A percentile compares a stretch with the other conserved stretches of the same genome.
phyloP scores from a whole-genome alignment of 495 filamentous ascomycete species.

The Hypoxylon crocopeplum region DNA sequence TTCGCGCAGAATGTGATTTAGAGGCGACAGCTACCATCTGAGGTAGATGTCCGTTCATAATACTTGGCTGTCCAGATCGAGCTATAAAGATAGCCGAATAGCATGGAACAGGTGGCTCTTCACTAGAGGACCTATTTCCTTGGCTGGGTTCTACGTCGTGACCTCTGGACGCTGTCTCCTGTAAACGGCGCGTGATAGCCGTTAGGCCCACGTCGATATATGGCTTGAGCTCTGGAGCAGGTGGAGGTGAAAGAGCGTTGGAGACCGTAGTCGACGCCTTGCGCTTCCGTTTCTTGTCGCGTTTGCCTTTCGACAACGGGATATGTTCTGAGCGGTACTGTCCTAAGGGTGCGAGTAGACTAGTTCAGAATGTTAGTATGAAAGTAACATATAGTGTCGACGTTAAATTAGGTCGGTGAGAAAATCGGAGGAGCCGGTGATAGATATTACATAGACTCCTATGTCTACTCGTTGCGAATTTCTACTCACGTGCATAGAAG shows the following conservation, averaged over 20 bases:
- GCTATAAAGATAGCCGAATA: slow-evolving; percentile 62
- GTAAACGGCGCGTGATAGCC: slow-evolving; percentile 61
- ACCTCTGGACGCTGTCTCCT: slow-evolving; percentile 44
- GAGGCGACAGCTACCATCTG: slow-evolving; percentile 61
- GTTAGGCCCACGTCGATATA: slow-evolving; percentile 66
- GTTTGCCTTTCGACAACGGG: slow-evolving; percentile 60
- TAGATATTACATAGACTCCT: background rate
- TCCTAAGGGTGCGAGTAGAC: slow-evolving; percentile 64
- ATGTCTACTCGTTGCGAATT: background rate
- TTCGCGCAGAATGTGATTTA: slow-evolving; percentile 41
- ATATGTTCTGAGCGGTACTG: slow-evolving; percentile 56
- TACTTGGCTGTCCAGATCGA: slow-evolving; percentile 55
- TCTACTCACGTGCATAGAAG: slow-evolving; percentile 60
- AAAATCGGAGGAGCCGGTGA: background rate
- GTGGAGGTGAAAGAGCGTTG: slow-evolving; percentile 28
- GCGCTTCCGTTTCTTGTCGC: slow-evolving; percentile 53
- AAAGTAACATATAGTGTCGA: background rate
- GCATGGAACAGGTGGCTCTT: slow-evolving; percentile 15
- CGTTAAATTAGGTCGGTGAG: background rate
- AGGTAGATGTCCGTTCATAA: slow-evolving; percentile 66
- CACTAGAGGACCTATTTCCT: background rate
- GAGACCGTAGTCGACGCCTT: slow-evolving; percentile 36
- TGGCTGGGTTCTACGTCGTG: background rate
- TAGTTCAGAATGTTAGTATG: slow-evolving; percentile 33
- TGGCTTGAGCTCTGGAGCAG: slow-evolving; percentile 55